phyloP scores from a whole-genome alignment of 768 basidiomycete species.

The Boletus sp. region DNA sequence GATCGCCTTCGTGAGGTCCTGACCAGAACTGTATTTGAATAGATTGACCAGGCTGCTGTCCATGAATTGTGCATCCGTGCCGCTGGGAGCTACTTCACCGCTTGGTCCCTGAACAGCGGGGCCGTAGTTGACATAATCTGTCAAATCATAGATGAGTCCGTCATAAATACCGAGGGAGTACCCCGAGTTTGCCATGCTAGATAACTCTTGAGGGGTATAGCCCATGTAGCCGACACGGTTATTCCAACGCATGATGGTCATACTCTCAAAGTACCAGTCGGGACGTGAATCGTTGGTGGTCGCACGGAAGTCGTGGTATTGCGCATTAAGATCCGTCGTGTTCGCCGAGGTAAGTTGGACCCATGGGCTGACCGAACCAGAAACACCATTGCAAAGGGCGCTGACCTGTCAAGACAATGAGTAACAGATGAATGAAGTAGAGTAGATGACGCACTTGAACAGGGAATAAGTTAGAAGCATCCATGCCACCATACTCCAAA shows the following conservation, averaged over 20 bases:
- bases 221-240: constrained; percentile 88
- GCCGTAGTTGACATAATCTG: constrained; percentile 69
- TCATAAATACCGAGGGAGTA: constrained; percentile 83
- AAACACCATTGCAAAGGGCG: too few species aligned
- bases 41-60: constrained; percentile 59
- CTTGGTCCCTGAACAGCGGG: constrained; percentile 52
- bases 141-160: constrained; percentile 82
- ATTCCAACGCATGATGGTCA: constrained; percentile 91
- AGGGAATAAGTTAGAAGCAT: too few species aligned
- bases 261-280: constrained; percentile 96
- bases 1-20: constrained; percentile 77
- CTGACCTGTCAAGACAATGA: too few species aligned
- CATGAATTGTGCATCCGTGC: constrained; percentile 65
- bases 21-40: constrained; percentile 73
- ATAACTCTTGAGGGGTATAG: constrained; percentile 71
- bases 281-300: constrained; percentile 86
- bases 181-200: constrained; percentile 60
- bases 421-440: too few species aligned
- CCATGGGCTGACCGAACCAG: constrained; percentile 78
- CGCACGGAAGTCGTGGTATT: constrained; percentile 96
- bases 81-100: constrained; percentile 42
- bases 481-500: too few species aligned
- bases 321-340: too few species aligned
- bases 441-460: too few species aligned
- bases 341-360: too few species aligned